Evolutionary conservation across 352 stramenopile genomes (phyloP).

Genomic region (Pythium dissotocum): DNA sequence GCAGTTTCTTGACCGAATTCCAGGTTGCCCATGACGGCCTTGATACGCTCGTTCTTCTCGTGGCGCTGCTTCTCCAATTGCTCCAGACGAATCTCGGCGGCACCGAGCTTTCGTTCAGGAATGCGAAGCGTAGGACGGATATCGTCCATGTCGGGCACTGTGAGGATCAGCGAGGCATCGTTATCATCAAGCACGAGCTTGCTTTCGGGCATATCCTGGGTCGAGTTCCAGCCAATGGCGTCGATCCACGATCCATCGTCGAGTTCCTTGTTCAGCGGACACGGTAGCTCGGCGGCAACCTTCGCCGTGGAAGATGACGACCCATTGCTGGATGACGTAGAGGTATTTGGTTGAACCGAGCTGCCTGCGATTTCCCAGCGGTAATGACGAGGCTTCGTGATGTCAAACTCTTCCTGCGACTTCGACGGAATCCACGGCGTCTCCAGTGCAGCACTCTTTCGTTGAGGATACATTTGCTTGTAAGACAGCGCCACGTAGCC

Average conservation of each 20-base stretch:
- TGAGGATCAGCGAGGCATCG: slow-evolving; percentile 77
- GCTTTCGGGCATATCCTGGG: slow-evolving; percentile 78
- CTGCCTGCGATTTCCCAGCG: slow-evolving; percentile 66
- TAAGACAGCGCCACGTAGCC: slow-evolving; percentile 21
- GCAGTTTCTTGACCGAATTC: slow-evolving; percentile 79
- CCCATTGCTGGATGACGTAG: not conserved
- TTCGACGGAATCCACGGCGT: slow-evolving; percentile 35
- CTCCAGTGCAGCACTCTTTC: slow-evolving; percentile 20
- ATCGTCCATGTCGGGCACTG: slow-evolving; percentile 76
- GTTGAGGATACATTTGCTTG: slow-evolving; percentile 33
- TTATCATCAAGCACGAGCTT: slow-evolving; percentile 86
- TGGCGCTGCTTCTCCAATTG: slow-evolving; percentile 72
- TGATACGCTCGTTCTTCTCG: slow-evolving; percentile 82
- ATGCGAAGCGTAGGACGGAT: slow-evolving; percentile 80
- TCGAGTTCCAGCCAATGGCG: slow-evolving; percentile 80
- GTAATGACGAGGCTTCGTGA: slow-evolving; percentile 74
- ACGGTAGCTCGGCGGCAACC: slow-evolving; percentile 25
- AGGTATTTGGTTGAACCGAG: not conserved
- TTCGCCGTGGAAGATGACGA: not conserved
- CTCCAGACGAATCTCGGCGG: slow-evolving; percentile 67
- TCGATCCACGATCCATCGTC: slow-evolving; percentile 70
- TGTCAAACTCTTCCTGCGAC: slow-evolving; percentile 54
- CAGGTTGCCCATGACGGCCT: slow-evolving; percentile 78
- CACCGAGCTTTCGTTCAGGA: slow-evolving; percentile 78
- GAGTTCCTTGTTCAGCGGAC: slow-evolving; percentile 70